These are phyloP conservation scores for Verticillium nubilum DNA, from an alignment of 2,329 filamentous ascomycete species.

Conservation along the genomic window DNA sequence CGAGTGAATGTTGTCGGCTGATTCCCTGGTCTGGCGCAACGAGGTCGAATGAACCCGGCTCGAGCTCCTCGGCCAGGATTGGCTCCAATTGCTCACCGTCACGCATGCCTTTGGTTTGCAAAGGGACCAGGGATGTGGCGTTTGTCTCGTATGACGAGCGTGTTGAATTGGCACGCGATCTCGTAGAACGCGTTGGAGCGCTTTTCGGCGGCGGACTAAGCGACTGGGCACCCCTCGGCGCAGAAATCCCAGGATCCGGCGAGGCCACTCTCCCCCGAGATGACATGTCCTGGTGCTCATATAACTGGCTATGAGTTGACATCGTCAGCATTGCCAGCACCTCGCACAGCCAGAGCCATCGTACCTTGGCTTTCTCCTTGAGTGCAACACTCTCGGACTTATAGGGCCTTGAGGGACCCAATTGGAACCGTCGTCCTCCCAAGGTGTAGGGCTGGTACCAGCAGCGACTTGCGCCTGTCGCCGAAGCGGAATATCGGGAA, in stretches of 20 bases:
- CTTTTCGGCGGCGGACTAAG: slow-evolving; percentile 18
- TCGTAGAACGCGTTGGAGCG: slow-evolving; percentile 18
- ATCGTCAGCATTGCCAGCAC: neutral
- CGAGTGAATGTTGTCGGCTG: slow-evolving; percentile 43
- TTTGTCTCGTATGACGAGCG: slow-evolving; percentile 21
- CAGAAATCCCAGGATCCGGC: slow-evolving; percentile 4
- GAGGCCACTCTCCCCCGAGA: slow-evolving; percentile 5
- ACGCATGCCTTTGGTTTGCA: slow-evolving; percentile 15
- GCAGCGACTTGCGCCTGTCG: neutral
- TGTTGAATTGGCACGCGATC: slow-evolving; percentile 20
- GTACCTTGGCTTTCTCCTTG: slow-evolving; percentile 4
- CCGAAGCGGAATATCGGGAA: slow-evolving; percentile 17
- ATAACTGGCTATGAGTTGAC: neutral
- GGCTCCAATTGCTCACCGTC: slow-evolving; percentile 27
- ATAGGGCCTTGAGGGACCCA: slow-evolving; percentile 4
- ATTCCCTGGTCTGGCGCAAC: slow-evolving; percentile 17
- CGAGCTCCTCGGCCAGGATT: slow-evolving; percentile 27
- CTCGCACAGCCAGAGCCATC: neutral
- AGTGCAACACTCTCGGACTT: neutral
- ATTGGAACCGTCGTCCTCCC: slow-evolving; percentile 8
- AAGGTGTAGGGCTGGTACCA: neutral
- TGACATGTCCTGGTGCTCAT: neutral
- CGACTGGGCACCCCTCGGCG: slow-evolving; percentile 12
- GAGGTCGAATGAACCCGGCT: slow-evolving; percentile 30
- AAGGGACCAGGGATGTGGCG: slow-evolving; percentile 12